Percentiles rank a stretch among this genome's conserved stretches.
phyloP scores from a whole-genome alignment of 208 protist species.

The Acanthamoeba royreba region DNA sequence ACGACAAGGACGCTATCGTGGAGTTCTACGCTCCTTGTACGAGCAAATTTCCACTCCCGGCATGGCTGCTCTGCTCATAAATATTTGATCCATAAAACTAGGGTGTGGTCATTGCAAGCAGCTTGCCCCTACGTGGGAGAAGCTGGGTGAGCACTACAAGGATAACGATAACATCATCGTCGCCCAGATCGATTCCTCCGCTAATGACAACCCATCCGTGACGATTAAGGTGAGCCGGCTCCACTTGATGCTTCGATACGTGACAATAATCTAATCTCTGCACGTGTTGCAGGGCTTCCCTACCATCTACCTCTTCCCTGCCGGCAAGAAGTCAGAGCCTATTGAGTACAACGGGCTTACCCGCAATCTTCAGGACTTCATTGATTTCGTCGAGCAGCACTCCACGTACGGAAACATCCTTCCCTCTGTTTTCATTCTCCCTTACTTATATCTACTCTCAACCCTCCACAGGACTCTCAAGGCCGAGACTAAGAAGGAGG shows the following conservation, averaged over 20 bases:
- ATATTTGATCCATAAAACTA: not conserved
- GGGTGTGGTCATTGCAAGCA: conserved; percentile 93
- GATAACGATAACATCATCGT: conserved; percentile 63
- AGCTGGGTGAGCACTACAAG: conserved; percentile 64
- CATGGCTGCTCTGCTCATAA: not conserved
- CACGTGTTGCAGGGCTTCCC: conserved; percentile 63
- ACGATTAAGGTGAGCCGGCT: not conserved
- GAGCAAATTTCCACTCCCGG: too few relatives aligned
- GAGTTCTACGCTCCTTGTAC: conserved; percentile 92
- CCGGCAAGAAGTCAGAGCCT: not conserved
- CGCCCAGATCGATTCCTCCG: conserved; percentile 74
- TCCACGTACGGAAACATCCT: too few relatives aligned
- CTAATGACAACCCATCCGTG: conserved; percentile 66
- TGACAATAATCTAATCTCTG: too few relatives aligned
- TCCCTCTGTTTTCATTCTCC: too few relatives aligned
- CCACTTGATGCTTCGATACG: too few relatives aligned
- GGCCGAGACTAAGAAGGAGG: not conserved
- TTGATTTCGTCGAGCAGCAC: not conserved
- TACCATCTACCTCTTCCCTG: conserved; percentile 71
- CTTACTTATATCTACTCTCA: not conserved
- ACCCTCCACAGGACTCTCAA: not conserved
- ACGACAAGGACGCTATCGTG: conserved; percentile 74
- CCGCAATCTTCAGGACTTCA: not conserved
- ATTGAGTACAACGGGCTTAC: conserved; percentile 55
- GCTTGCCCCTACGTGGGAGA: conserved; percentile 64